Base-by-base conservation (phyloP, 2,329 filamentous ascomycete species). In the Aspergillus sojae region DNA sequence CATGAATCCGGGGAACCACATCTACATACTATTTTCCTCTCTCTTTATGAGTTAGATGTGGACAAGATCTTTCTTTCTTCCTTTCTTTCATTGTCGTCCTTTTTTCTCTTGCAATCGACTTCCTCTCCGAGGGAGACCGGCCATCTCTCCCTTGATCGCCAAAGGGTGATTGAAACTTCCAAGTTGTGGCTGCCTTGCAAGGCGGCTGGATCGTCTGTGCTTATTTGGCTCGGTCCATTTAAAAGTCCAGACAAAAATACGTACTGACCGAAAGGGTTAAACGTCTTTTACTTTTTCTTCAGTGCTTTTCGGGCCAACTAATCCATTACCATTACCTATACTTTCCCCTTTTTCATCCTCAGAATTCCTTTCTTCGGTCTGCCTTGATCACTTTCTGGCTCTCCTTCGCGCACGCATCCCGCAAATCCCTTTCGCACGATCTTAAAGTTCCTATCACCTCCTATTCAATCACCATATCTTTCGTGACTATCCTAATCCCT, bases 301-400 rank as follows among this genome's bases (percentile, higher is more conserved):
- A 46, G 45, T 21, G 46, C 55, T 48, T 67, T 41, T 68, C 48
- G 52, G 65, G 66, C 67, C 66, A 70, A 60, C 64, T 69, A 63
- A 66, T 61, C 66, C 65, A 41, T 48, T 61, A 61, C 61, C 45
- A 46, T 60, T 59, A 52, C 54, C 62, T 65, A 60, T 54, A 57
- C 60, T 57, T 64, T 61, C 60, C 48, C 56, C 52, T 56, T 53
- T 61, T 39, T 53, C 39, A 9, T 23, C 21, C 12, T 48, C 45
- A 23, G 45, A 48, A 26, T 16, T 16, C 21, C 36, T 7, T 56
- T 57, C 32, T 34, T 63, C 50, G 28, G 45, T 62, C 65, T 60
- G 56, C 39, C 36, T 50, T 50, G 58, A 57, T 41, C 28, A 53
- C 56, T 50, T 57, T 57, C 43, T 48, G 34, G n/a, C 23, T 52